phyloP scores from a whole-genome alignment of 306 rosid species.

The Vachellia pachyceras region DNA sequence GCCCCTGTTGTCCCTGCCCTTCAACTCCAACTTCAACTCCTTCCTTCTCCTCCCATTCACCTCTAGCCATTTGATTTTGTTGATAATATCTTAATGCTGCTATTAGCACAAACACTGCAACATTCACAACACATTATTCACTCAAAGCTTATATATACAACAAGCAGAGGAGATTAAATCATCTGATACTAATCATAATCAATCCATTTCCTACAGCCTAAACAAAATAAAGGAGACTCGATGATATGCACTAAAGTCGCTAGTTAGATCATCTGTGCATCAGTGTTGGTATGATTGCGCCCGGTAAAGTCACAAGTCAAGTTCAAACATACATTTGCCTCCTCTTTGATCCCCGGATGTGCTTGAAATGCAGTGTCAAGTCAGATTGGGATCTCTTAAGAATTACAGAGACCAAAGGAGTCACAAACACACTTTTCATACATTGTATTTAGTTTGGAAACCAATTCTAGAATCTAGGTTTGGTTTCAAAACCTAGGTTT shows the following conservation, averaged over 20 bases:
- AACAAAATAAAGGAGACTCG: background rate
- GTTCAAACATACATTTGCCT: background rate
- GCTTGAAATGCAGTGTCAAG: background rate
- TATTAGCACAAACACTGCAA: conserved; percentile 72
- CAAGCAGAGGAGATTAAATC: background rate
- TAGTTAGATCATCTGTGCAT: background rate
- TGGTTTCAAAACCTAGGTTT: too few relatives aligned
- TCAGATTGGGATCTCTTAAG: background rate
- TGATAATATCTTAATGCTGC: conserved; percentile 75
- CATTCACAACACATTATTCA: background rate
- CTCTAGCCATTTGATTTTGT: conserved; percentile 48
- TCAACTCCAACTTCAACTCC: conserved; percentile 42
- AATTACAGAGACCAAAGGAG: background rate
- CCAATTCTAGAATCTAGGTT: too few relatives aligned
- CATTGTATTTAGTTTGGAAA: background rate
- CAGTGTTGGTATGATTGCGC: background rate
- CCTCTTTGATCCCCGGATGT: background rate
- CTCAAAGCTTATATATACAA: background rate
- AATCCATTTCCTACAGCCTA: background rate
- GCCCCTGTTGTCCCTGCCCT: conserved; percentile 29
- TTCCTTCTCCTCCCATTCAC: conserved; percentile 52
- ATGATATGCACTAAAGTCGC: background rate
- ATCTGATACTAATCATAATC: background rate
- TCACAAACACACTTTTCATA: background rate
- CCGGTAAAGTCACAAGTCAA: background rate